Evolutionary conservation across 805 yeast genomes (phyloP), one percentile per base, ranked within the genome.

Genomic region (Vanderwaltozyma polyspora): DNA sequence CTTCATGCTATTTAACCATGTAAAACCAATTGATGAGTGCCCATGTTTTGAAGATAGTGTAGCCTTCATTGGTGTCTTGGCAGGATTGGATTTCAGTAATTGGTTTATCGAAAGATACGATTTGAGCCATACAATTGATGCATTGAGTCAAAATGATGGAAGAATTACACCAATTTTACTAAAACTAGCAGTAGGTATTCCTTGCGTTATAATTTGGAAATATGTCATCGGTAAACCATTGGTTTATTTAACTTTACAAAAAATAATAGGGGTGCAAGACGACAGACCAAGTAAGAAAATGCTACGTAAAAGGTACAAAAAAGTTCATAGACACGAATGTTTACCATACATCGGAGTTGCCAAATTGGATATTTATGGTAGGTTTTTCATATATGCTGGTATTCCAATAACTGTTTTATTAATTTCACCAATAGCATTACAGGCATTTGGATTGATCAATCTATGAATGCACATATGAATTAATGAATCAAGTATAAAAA

Each of bases 21-120:
- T 86, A 0, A 74, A 70, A 38, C 97, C 97, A 2, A 76, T 81
- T 15, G 98, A 91, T 47, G 80, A 78, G 44, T 89, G 98, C 52
- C 98, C 98, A 1, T 91, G 98, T 55, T 89, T 79, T 51, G 95
- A 87, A 50, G 98, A 89, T 54, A 75, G 86, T 14, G 94, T 89
- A 21, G 94, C 97, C 5, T 89, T 89, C 48, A 63, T 87, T 34
- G 95, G 95, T 3, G 96, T 87, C 28, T 64, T 86, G 12, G 61
- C 76, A 29, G 98, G 98, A 0, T 46, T 80, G 6, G 91, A 81
- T 41, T 42, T 79, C 18, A 67, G 76, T 14, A 73, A 70, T 45
- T 76, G 79, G 75, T 40, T 57, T 9, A 56, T 55, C 19, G 51
- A 68, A 4, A 46, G 49, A 13, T 31, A 36, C 18, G 38, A 39